These are phyloP conservation scores for Dictyostelium firmibasis DNA, from an alignment of 78 protist species.

Conservation along the genomic window DNA sequence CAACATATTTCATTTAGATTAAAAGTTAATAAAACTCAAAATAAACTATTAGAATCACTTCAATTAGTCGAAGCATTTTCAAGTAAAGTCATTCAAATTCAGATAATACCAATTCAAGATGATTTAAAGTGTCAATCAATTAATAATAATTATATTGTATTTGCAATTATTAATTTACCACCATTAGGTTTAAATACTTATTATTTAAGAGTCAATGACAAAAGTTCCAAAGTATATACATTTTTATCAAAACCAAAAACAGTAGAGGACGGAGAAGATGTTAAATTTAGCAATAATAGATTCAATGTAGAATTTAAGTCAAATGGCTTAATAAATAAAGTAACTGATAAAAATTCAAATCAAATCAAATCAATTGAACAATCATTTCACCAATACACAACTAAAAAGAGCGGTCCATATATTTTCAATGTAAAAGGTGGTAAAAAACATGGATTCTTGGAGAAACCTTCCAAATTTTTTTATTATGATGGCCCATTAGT, in stretches of 20 bases:
- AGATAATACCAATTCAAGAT: conserved; percentile 8
- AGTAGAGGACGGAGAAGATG: background rate
- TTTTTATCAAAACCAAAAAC: background rate
- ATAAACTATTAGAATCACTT: background rate
- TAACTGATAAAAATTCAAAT: background rate
- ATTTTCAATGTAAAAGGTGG: background rate
- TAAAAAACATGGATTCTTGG: background rate
- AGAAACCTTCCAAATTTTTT: background rate
- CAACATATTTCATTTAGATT: conserved; percentile 20
- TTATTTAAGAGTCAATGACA: background rate
- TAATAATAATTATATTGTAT: background rate
- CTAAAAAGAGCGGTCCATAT: conserved; percentile 1
- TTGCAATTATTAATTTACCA: background rate
- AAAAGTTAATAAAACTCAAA: background rate
- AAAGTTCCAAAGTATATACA: background rate
- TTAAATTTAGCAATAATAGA: background rate
- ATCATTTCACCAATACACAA: background rate
- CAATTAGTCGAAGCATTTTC: background rate
- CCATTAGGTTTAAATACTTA: conserved; percentile 51
- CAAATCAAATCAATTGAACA: background rate
- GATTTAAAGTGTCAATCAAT: background rate
- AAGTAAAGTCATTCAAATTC: background rate
- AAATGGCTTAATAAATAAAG: conserved; percentile 3
- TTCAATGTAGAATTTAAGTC: background rate
- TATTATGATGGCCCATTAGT: conserved; percentile 5